Base-by-base conservation (phyloP, 108 stramenopile genomes). In the Aurantiochytrium sp. region DNA sequence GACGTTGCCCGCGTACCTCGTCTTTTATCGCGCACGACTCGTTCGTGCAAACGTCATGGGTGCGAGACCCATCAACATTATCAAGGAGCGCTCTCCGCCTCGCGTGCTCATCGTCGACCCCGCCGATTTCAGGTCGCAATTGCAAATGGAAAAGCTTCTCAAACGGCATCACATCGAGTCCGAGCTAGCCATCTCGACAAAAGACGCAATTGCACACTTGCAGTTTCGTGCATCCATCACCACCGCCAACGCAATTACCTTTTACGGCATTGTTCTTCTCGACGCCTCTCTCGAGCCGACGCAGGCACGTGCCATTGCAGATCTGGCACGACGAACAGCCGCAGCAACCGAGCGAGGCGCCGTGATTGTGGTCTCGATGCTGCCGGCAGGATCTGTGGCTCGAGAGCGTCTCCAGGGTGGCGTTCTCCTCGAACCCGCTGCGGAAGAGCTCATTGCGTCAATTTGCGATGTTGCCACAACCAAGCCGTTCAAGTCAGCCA, bases 401-500 rank as follows among this genome's bases (percentile, higher is more conserved):
- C 44, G 91, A 5, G 91, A 92, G 58, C 5, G 45, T 5, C 5
- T 88, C 29, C 91, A 90, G 5, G 93, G 92, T 87, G 91, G 89
- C 35, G 90, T 93, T 8, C 58, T 94, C 5, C 72, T 93, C 4
- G 91, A 93, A 58, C 93, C 94, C 35, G 55, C 93, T 4, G 89
- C 90, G 4, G 92, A 92, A 58, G 90, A 93, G 49, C 59, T 92
- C 21, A 83, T 83, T 1, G 76, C n/a, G 10, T 21, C 23, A 43
- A 18, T 83, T 0, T 83, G 76, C 4, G 76, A 83, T 35, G 18
- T 83, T 10, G 76, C 76, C 49, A 23, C 76, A 45, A 83, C 76
- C 6, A 47, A 53, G n/a, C 76, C 76, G 3, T 53, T 83, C 49
- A 83, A 83, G 76, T 25, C 23, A 6, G 12, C 76, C 45, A 83